These are phyloP conservation scores for Aspergillus hortae DNA, from an alignment of 2,329 filamentous ascomycete genomes.

Conservation along the genomic window DNA sequence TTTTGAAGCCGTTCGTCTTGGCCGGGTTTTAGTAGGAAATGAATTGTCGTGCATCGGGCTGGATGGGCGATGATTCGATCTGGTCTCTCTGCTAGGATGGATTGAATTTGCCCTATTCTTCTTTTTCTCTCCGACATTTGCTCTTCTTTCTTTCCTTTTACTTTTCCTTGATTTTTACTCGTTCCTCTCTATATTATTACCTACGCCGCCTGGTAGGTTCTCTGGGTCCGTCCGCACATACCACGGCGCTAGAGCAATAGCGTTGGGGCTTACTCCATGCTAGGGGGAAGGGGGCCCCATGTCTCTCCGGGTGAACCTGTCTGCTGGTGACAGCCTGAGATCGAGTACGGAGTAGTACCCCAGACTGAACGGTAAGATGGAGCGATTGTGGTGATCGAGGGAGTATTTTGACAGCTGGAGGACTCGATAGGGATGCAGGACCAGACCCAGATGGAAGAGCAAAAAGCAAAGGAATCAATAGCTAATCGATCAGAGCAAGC, in stretches of 20 bases:
- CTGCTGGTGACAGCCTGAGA: too few relatives aligned
- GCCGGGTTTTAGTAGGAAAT: background rate
- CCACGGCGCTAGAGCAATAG: background rate
- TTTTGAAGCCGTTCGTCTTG: conserved; percentile 3
- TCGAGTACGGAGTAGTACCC: background rate
- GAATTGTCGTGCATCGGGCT: background rate
- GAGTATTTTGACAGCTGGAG: too few relatives aligned
- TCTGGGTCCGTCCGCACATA: conserved; percentile 1
- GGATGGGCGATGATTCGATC: background rate
- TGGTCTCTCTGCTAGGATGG: background rate
- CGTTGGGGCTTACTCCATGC: background rate
- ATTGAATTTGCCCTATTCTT: background rate
- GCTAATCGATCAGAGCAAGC: too few relatives aligned
- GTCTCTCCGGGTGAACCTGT: background rate
- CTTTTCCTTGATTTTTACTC: background rate
- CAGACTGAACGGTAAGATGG: background rate
- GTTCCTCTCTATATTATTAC: background rate
- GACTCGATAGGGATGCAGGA: too few relatives aligned
- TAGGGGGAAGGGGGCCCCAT: background rate
- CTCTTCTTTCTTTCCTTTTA: background rate
- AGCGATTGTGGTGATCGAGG: too few relatives aligned
- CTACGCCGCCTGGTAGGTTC: background rate
- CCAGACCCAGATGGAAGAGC: too few relatives aligned
- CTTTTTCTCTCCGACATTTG: background rate
- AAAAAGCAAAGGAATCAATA: too few relatives aligned